Conservation (phyloP, 2,329 filamentous ascomycete genomes). For the Pseudopithomyces maydicus region DNA sequence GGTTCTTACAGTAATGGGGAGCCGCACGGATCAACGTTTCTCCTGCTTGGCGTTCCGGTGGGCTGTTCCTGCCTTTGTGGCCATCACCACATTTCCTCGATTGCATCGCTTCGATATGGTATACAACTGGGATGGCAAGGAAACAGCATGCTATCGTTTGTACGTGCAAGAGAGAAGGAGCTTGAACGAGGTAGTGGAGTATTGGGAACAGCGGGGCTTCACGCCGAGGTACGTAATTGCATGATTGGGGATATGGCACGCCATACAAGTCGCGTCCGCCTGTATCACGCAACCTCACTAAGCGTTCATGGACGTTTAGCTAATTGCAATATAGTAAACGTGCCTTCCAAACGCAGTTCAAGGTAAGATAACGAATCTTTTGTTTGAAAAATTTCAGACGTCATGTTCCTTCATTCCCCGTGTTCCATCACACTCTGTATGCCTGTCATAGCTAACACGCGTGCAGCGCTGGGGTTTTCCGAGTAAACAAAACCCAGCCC, state of each 20-base stretch:
- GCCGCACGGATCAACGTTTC: not conserved
- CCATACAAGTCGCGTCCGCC: slow-evolving; percentile 22
- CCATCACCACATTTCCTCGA: slow-evolving; percentile 16
- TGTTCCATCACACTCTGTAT: not conserved
- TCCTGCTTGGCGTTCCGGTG: slow-evolving; percentile 24
- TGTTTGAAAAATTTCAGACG: not conserved
- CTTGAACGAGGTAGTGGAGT: slow-evolving; percentile 75
- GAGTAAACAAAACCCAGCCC: slow-evolving; percentile 71
- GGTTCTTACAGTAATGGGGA: not conserved
- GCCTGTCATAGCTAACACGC: slow-evolving; percentile 9
- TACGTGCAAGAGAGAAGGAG: slow-evolving; percentile 78
- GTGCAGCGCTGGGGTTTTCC: slow-evolving; percentile 73
- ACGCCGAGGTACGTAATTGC: slow-evolving; percentile 64
- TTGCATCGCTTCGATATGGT: slow-evolving; percentile 23
- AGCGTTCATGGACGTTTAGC: not conserved
- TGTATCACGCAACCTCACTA: no score
- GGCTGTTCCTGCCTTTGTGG: slow-evolving; percentile 16
- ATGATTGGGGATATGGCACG: slow-evolving; percentile 19
- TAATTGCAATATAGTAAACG: slow-evolving; percentile 63
- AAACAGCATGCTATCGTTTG: slow-evolving; percentile 69
- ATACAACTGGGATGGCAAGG: slow-evolving; percentile 71
- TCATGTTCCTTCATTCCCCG: no score
- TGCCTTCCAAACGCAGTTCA: slow-evolving; percentile 76
- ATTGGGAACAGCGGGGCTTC: slow-evolving; percentile 67
- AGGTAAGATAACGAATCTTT: slow-evolving; percentile 35